Evolutionary conservation across 805 yeast genomes (phyloP).

Genomic region (Pichia ethanolica): DNA sequence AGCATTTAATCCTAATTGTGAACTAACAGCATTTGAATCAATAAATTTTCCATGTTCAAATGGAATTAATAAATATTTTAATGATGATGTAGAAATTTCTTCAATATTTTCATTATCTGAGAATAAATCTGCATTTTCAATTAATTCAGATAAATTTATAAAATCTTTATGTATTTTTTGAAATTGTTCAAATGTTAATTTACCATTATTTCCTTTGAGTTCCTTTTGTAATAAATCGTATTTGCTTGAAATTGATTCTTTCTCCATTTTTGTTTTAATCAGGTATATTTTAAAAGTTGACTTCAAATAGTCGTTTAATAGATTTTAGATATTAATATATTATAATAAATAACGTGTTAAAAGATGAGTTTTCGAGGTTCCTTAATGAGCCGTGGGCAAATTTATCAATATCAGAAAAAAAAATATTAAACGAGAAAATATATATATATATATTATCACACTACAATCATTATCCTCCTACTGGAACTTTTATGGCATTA

Average conservation of each 20-base stretch:
- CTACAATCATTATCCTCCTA: too few relatives aligned
- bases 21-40: constrained; percentile 11
- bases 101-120: constrained; percentile 11
- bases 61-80: constrained; percentile 1
- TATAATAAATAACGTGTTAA: too few relatives aligned
- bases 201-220: background rate
- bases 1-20: constrained; percentile 5
- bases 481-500: too few relatives aligned
- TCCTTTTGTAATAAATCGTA: background rate
- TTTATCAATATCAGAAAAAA: too few relatives aligned
- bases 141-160: constrained; percentile 1
- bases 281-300: too few relatives aligned
- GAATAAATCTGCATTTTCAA: constrained; percentile 5
- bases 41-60: constrained; percentile 11
- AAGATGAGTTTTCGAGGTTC: too few relatives aligned
- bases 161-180: constrained; percentile 10
- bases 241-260: background rate
- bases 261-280: background rate
- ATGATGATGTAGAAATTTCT: constrained; percentile 3
- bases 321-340: too few relatives aligned
- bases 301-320: too few relatives aligned
- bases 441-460: too few relatives aligned
- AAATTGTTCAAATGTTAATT: constrained; percentile 5
- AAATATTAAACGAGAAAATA: too few relatives aligned
- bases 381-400: too few relatives aligned